These are phyloP conservation scores for Canariomyces notabilis DNA, from an alignment of 2,329 filamentous ascomycete genomes.

Conservation along the genomic window DNA sequence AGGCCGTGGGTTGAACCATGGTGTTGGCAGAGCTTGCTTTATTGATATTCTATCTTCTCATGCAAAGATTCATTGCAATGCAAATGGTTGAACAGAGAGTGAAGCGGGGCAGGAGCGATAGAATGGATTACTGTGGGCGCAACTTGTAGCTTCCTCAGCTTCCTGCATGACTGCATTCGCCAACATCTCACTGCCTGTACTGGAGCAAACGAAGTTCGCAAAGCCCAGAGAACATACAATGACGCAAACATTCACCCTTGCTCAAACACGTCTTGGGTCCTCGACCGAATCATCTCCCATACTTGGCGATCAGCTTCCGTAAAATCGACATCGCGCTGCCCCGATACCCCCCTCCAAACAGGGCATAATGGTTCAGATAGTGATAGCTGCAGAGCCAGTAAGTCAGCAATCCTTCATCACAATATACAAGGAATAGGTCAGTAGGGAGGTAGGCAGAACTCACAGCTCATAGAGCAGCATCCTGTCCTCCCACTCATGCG, in stretches of 20 bases:
- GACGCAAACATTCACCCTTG: too few relatives aligned
- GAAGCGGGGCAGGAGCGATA: too few relatives aligned
- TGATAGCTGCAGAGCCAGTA: constrained; percentile 59
- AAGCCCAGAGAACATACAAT: too few relatives aligned
- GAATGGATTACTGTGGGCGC: too few relatives aligned
- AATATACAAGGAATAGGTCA: not conserved
- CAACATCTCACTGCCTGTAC: too few relatives aligned
- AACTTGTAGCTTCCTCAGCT: too few relatives aligned
- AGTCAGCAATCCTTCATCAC: constrained; percentile 18
- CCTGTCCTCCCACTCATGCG: constrained; percentile 79
- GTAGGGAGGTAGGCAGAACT: constrained; percentile 41
- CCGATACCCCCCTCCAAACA: constrained; percentile 78
- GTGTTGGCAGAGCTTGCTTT: not conserved
- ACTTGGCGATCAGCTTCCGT: constrained; percentile 67
- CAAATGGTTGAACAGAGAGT: constrained; percentile 29
- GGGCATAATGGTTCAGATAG: constrained; percentile 79
- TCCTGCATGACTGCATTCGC: too few relatives aligned
- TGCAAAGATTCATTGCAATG: too few relatives aligned
- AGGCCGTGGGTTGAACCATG: constrained; percentile 4
- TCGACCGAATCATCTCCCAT: constrained; percentile 40
- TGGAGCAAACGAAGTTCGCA: too few relatives aligned
- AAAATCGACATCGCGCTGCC: constrained; percentile 75
- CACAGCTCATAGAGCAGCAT: constrained; percentile 76
- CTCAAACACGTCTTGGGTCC: too few relatives aligned
- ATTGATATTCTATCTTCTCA: too few relatives aligned